Conservation (phyloP, 148 eudicot genomes). For the Rhododendron williamsianum region DNA sequence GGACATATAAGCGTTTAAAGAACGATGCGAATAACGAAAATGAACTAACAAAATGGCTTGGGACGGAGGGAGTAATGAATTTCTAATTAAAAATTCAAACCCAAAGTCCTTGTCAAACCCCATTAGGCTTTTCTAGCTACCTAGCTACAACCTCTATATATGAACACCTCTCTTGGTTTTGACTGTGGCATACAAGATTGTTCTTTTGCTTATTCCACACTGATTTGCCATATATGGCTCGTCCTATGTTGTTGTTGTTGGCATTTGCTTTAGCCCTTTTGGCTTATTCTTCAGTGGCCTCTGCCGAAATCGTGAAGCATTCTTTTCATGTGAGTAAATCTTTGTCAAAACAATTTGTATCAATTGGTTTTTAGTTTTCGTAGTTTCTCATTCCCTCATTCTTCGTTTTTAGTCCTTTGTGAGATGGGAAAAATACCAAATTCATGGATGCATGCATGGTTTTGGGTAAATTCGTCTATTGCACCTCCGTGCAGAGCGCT, state of each 20-base stretch:
- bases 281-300: constrained; percentile 14
- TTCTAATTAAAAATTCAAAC: constrained; percentile 4
- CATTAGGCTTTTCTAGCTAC: background rate
- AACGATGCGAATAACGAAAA: no score
- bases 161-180: background rate
- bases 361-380: background rate
- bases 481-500: background rate
- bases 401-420: no score
- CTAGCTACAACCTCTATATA: background rate
- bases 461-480: background rate
- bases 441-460: background rate
- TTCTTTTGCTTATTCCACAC: background rate
- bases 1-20: no score
- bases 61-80: no score
- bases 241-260: constrained; percentile 9
- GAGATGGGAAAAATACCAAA: background rate
- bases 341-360: no score
- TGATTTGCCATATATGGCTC: constrained; percentile 9
- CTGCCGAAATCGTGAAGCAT: no score
- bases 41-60: no score
- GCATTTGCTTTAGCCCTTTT: constrained; percentile 14
- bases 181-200: background rate
- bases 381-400: background rate
- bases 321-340: no score
- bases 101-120: background rate